Base-by-base conservation (phyloP, 129 eudicot species). In the Helichrysum umbraculigerum region DNA sequence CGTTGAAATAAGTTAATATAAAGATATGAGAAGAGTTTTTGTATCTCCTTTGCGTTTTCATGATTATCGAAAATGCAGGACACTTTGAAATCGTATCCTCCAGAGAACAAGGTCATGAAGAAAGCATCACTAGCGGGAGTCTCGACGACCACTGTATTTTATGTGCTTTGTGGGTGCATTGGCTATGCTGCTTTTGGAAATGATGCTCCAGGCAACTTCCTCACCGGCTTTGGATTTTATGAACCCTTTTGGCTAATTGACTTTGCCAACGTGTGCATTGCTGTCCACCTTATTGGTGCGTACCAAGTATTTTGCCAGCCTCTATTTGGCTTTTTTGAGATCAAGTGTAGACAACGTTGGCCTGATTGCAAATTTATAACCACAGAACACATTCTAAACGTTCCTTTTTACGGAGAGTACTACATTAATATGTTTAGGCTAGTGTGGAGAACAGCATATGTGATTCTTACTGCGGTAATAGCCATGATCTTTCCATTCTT, bases 141-240 rank as follows among this genome's bases (percentile, higher is more conserved):
- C 29, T 66, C 91, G 0, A 84, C 86, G 9, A 90, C 96, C 34
- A 90, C 89, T 11, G 2, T 84, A n/a, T 88, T 90, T 74, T 90
- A 90, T 16, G 59, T 86, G 35, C 82, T 86, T 12, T 90, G 93
- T 47, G 96, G 93, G 2, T 84, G 89, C 74, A 0, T 81, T 0
- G 93, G 96, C 22, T 90, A 90, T 52, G 93, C 89, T 3, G 96
- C 96, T 4, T 90, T 90, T 34, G 96, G 96, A n/a, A 86, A 90
- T 25, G 21, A 86, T 0, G 91, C 96, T 35, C 93, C 96, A 0
- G 96, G 93, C 2, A 90, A 90, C 68, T 90, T 90, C 50, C 88
- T 90, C n/a, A 90, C 96, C 11, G 96, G 91, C 8, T 90, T 90
- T 21, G 96, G 96, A 35, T 90, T 90, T 75, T 90, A 82, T 44